Evolutionary conservation across 23 red algal genomes (phyloP).

Genomic region (Gracilariopsis chorda): DNA sequence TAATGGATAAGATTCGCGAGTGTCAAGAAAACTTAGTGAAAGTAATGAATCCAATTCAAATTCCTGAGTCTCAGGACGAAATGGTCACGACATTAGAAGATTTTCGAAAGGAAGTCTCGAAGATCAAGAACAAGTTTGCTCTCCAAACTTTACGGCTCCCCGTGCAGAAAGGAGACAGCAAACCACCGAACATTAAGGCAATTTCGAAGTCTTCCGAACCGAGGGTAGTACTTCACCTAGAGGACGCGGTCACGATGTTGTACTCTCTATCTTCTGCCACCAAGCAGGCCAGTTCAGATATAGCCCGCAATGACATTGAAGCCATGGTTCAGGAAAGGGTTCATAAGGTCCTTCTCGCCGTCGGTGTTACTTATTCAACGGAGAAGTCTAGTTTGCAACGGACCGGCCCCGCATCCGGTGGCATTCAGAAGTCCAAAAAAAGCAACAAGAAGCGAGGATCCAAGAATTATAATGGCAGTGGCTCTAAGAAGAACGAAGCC

Average conservation of each 20-base stretch:
- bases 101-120: not conserved
- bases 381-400: too few species aligned
- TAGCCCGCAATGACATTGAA: not conserved
- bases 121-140: not conserved
- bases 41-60: not conserved
- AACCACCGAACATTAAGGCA: not conserved
- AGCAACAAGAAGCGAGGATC: not conserved
- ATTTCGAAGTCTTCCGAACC: not conserved
- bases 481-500: not conserved
- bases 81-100: not conserved
- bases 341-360: not conserved
- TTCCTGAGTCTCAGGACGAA: not conserved
- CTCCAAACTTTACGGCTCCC: not conserved
- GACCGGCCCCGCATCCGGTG: not conserved
- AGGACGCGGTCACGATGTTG: constrained; percentile 25
- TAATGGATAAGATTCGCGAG: not conserved
- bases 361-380: too few species aligned
- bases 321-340: not conserved
- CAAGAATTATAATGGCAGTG: too few species aligned
- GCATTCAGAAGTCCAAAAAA: not conserved
- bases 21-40: not conserved
- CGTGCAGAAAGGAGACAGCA: not conserved
- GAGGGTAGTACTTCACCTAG: not conserved
- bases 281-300: not conserved
- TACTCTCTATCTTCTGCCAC: not conserved